A percentile compares a stretch with the other conserved stretches of the same genome.
These are phyloP conservation scores for Trametopsis cervina DNA, from an alignment of 768 basidiomycete species.

Conservation along the genomic window DNA sequence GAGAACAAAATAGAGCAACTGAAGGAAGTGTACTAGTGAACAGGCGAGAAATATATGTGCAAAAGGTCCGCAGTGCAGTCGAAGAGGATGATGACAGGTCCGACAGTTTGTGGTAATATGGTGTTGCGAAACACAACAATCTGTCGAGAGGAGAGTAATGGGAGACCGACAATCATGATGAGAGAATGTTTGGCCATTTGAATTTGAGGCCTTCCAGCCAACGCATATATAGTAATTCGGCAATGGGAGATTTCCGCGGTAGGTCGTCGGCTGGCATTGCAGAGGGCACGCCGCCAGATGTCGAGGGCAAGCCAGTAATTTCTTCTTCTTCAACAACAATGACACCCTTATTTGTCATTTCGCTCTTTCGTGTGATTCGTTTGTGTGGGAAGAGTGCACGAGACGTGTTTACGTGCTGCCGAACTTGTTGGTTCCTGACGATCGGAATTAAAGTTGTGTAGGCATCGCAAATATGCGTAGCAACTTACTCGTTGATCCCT, in stretches of 20 bases:
- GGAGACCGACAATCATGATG: no score
- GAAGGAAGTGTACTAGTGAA: no score
- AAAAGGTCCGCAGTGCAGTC: no score
- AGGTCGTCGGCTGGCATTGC: conserved; percentile 19
- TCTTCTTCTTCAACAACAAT: conserved; percentile 83
- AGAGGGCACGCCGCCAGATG: conserved; percentile 25
- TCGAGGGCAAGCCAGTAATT: conserved; percentile 40
- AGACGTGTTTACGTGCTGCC: conserved; percentile 79
- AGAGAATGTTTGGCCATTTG: conserved; percentile 78
- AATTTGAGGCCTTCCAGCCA: conserved; percentile 91
- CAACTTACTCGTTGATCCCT: conserved; percentile 83
- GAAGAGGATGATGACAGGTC: no score
- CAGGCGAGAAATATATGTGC: no score
- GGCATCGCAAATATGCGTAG: conserved; percentile 4
- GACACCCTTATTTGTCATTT: conserved; percentile 80
- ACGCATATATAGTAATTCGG: conserved; percentile 93
- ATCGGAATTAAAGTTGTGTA: conserved; percentile 4
- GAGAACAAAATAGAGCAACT: no score
- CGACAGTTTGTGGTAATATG: no score
- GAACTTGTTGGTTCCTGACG: conserved; percentile 65
- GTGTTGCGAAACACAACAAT: no score
- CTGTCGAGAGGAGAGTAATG: no score
- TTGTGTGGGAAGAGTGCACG: conserved; percentile 76
- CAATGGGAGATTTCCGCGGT: conserved; percentile 77
- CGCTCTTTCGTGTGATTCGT: conserved; percentile 70